Conservation (phyloP, 2,329 filamentous ascomycete species). For the Aspergillus calidoustus region DNA sequence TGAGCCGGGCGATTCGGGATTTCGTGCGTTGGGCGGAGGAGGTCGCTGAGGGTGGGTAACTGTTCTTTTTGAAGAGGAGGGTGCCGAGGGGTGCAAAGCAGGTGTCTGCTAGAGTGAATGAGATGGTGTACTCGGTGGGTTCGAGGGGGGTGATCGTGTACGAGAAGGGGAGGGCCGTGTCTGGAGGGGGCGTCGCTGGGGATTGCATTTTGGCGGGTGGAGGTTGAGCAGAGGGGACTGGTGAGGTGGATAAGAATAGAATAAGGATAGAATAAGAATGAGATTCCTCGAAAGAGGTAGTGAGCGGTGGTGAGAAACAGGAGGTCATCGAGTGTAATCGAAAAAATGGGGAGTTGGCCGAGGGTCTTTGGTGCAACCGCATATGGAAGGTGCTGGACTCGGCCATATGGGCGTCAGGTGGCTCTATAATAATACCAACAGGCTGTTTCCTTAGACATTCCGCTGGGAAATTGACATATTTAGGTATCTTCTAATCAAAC, state of each 20-base stretch:
- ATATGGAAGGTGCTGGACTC: neutral
- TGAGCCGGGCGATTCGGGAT: neutral
- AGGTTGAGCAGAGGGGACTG: neutral
- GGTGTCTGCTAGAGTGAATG: neutral
- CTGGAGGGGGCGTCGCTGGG: neutral
- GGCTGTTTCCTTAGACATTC: no score
- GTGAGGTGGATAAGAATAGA: neutral
- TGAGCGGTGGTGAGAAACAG: neutral
- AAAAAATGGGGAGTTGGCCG: neutral
- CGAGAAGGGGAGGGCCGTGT: neutral
- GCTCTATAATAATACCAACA: no score
- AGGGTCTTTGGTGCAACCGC: no score
- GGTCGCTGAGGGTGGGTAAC: neutral
- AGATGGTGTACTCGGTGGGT: neutral
- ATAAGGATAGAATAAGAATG: neutral
- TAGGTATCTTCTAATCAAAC: no score
- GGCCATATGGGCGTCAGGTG: no score
- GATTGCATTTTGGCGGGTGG: neutral
- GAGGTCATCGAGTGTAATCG: no score
- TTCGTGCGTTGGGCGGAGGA: neutral
- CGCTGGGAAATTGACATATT: no score
- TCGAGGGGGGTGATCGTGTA: neutral
- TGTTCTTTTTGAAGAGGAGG: neutral
- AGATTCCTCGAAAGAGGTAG: no score
- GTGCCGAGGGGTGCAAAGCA: neutral